Base-by-base conservation (phyloP, 441 rosid species). In the Populus tomentosa region DNA sequence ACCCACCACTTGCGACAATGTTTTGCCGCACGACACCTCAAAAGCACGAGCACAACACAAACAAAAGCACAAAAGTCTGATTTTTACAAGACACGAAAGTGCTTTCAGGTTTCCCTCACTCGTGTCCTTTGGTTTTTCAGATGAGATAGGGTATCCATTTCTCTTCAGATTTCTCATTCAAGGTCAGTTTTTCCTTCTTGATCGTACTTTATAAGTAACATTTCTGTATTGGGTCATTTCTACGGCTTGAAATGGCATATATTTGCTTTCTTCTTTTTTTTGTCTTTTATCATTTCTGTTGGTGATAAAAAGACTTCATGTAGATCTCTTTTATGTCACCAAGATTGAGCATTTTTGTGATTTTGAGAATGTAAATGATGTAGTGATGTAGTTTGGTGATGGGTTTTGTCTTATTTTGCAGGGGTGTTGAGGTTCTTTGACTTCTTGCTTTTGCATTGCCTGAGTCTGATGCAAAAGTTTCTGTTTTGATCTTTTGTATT, bases 341-440 rank as follows among this genome's bases (percentile, higher is more conserved):
- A 61, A 61, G 65, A 10, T 21, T 21, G 65, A 0, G 9, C 65
- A 61, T 18, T 64, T 64, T 26, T 64, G 4, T 66, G 2, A 26
- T 28, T 65, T 28, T 40, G 62, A 38, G 20, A 67, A 66, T 70
- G 69, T 10, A 53, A 21, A 42, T 28, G 63, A 33, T 32, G 26
- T 24, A 3, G 61, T 35, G 33, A 64, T 66, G 24, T 20, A 26
- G 23, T 80, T 63, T 78, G 69, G 73, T 28, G 35, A 16, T 5
- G 65, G 26, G 69, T 38, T 18, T 11, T 38, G 64, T 69, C 8
- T 6, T 71, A 61, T 78, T 75, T 62, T 71, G 80, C 84, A 82
- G 84, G 77, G 67, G 26, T 46, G 42, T 42, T 42, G 16, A n/a
- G 6, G 67, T 21, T 72, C 71, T 56, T 72, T 42, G 20, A 67